Base-by-base conservation (phyloP, 352 stramenopile species). In the Chrysophaeum taylorii region DNA sequence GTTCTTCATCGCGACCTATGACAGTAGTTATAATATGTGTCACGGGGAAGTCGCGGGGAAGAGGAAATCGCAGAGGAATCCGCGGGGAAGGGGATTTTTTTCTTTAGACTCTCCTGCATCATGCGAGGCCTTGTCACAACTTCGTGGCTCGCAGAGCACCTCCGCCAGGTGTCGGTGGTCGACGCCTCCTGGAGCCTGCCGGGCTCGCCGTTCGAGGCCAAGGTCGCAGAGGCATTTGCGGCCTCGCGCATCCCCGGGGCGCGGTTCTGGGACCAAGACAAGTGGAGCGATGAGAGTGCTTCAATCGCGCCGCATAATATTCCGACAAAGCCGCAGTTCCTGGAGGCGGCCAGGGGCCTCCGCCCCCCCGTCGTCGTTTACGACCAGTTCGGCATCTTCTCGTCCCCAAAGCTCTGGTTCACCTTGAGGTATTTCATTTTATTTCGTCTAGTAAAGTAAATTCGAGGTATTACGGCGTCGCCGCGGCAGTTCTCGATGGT, bases 251-350 rank as follows among this genome's bases (percentile, higher is more conserved):
- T 97, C 35, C 85, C 85, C 0, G 84, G 84, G 37, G 89, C 90
- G 14, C 75, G 81, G 37, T 96, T 92, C 78, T 96, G 95, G 68
- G 91, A 97, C 73, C 93, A 96, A 67, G 88, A 93, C 39, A 81
- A 89, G 68, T 82, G 89, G 57, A 76, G 82, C 23, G 87, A 92
- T 77, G 80, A 74, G 64, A 78, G 69, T 16, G 87, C 82, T 1
- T 83, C 78, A n/a, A 73, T 91, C 52, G 25, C 7, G 7, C 87
- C 87, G 70, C 87, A 94, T 75, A 92, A 91, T 84, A 71, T 94
- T 61, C 87, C 87, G 0, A 81, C 70, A 1, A 62, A 78, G 25
- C 78, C 86, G 57, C 85, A 72, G 21, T 90, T 94, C 61, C 79
- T 84, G 53, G 73, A 79, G 23, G 82, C 84, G 23, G 85, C 91